Percentiles rank a stretch among this genome's conserved stretches.
Evolutionary conservation across 805 yeast species (phyloP).

Genomic region (Sungouiella blattae): DNA sequence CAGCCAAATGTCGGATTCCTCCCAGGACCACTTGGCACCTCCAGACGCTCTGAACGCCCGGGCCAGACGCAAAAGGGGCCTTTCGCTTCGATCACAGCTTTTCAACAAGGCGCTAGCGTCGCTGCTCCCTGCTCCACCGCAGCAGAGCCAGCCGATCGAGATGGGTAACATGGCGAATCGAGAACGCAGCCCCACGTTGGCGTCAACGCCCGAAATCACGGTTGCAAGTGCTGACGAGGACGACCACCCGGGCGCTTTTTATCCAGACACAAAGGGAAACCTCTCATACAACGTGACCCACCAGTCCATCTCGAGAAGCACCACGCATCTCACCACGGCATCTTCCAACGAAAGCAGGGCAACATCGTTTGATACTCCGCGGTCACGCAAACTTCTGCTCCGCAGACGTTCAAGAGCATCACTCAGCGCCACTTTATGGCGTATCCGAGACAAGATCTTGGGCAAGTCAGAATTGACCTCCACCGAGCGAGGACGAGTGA

Average conservation of each 20-base stretch:
- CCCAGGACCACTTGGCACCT: background rate
- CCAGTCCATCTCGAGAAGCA: constrained; percentile 7
- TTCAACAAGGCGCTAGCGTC: constrained; percentile 42
- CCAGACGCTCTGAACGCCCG: constrained; percentile 14
- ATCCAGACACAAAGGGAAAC: constrained; percentile 2
- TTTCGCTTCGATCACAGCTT: constrained; percentile 63
- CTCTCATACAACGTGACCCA: constrained; percentile 5
- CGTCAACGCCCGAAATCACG: constrained; percentile 3
- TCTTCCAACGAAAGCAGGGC: constrained; percentile 4
- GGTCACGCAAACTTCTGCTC: constrained; percentile 5
- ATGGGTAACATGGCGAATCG: constrained; percentile 3
- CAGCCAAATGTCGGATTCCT: background rate
- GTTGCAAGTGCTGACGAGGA: constrained; percentile 7
- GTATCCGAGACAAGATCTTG: constrained; percentile 34
- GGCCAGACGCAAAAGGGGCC: constrained; percentile 53
- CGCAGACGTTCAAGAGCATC: constrained; percentile 9
- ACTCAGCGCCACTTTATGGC: constrained; percentile 12
- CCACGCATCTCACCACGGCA: constrained; percentile 9
- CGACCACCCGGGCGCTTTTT: constrained; percentile 1
- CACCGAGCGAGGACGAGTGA: constrained; percentile 61
- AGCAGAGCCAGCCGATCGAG: constrained; percentile 18
- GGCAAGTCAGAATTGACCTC: constrained; percentile 39
- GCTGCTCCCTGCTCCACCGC: constrained; percentile 16
- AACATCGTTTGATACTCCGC: constrained; percentile 1
- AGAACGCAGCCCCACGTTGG: background rate